Conservation (phyloP, 164 flowering plant species). For the Kalanchoe fedtschenkoi region DNA sequence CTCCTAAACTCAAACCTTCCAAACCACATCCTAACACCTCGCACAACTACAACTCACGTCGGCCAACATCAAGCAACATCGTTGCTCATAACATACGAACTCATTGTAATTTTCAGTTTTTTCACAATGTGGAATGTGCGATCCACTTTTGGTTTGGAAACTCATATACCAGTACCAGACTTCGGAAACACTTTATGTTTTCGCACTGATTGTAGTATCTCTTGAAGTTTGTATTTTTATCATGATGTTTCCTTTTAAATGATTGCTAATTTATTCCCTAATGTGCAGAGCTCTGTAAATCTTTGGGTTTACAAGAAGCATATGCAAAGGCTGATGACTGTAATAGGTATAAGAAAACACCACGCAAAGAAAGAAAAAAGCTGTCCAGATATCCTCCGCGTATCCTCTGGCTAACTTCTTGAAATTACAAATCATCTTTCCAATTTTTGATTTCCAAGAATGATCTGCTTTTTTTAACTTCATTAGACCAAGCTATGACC, state of each 20-base stretch:
- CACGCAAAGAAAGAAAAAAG: conserved; percentile 63
- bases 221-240: conserved; percentile 8
- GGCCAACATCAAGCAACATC: no score
- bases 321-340: conserved; percentile 21
- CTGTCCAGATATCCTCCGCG: conserved; percentile 29
- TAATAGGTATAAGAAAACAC: conserved; percentile 56
- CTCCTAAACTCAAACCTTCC: no score
- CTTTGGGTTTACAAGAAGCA: conserved; percentile 31
- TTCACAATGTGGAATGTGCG: no score
- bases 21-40: no score
- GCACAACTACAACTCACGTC: no score
- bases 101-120: no score
- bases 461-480: conserved; percentile 23
- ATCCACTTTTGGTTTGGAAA: no score
- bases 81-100: no score
- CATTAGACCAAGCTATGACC: conserved; percentile 27
- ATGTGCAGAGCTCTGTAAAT: conserved; percentile 56
- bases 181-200: no score
- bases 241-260: conserved; percentile 1
- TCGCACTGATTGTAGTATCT: neutral
- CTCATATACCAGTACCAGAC: neutral
- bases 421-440: neutral
- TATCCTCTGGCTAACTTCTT: conserved; percentile 33
- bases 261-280: conserved; percentile 4
- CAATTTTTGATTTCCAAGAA: neutral